Evolutionary conservation across 345 rosid genomes (phyloP).

Genomic region (Garcia nutans): DNA sequence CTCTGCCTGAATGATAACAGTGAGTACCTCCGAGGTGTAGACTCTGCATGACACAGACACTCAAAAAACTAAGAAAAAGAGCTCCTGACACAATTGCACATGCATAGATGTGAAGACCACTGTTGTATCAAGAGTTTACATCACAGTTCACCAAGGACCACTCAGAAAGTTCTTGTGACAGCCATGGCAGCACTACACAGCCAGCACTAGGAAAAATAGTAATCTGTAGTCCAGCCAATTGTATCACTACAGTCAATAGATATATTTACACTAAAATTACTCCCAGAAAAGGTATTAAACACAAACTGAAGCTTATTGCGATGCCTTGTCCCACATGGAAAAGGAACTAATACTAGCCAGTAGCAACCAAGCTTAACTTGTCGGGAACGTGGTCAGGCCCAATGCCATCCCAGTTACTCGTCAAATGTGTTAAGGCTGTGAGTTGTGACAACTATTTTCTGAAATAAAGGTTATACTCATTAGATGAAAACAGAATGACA

Average conservation of each 20-base stretch:
- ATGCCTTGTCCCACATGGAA: neutral
- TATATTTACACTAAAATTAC: neutral
- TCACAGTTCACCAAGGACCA: neutral
- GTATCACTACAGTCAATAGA: neutral
- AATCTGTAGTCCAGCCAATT: neutral
- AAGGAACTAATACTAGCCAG: neutral
- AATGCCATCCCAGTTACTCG: neutral
- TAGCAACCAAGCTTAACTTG: neutral
- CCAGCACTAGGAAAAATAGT: no score
- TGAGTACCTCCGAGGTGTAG: conserved; percentile 87
- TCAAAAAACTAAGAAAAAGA: neutral
- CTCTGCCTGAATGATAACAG: conserved; percentile 72
- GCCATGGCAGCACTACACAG: no score
- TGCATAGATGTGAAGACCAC: conserved; percentile 6
- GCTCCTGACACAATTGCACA: neutral
- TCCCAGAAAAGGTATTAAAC: neutral
- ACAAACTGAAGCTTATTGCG: neutral
- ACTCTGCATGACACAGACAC: conserved; percentile 50
- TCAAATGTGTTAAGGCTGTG: neutral
- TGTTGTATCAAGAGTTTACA: neutral
- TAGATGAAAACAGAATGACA: neutral
- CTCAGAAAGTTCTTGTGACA: neutral
- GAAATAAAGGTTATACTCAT: neutral
- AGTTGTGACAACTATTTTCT: neutral
- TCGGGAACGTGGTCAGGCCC: neutral